Evolutionary conservation across 2,329 filamentous ascomycete genomes (phyloP), one percentile per base, ranked within the genome.

Genomic region (Amylocarpus encephaloides): DNA sequence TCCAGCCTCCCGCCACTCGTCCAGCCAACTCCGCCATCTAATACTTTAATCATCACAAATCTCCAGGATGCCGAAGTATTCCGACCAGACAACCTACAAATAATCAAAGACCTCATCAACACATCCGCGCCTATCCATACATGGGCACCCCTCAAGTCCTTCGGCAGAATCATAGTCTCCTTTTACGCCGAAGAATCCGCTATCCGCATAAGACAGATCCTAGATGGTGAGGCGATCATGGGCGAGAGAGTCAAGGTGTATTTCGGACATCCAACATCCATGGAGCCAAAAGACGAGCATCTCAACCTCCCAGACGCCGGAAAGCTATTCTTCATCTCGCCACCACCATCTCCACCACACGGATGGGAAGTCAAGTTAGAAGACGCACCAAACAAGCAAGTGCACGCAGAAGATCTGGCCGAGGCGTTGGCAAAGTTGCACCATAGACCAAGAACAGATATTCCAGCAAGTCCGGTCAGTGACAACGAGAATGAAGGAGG

Each of bases 21-120:
- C 38, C 78, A 81, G 64, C 86, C 87, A n/a, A 82, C 86, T 22
- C 80, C 83, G 48, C 85, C 86, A 5, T 86, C 85, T 59, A 93
- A 93, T 73, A 93, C 88, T 0, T 82, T 93, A 50, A 80, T 93
- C 63, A 85, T 93, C 65, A 93, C 88, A 62, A 89, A 89, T 71
- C 80, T 93, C 53, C 73, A 83, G 64, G 80, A 88, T 58, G 71
- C 76, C 52, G 82, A 85, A 62, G 82, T 89, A 71, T 93, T 92
- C 75, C 75, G 79, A 51, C 75, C 85, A 15, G 77, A 84, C 55
- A 89, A 88, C 69, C 76, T 92, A 52, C 79, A 85, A 61, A 81
- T 78, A 53, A 86, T 92, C 62, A 83, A 82, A 65, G 76, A 82
- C 48, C 80, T 88, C 52, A 83, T 93, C 67, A 73, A 79, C 62